Evolutionary conservation across 2,329 filamentous ascomycete species (phyloP).

Genomic region (Chalaropsis thielavioides): DNA sequence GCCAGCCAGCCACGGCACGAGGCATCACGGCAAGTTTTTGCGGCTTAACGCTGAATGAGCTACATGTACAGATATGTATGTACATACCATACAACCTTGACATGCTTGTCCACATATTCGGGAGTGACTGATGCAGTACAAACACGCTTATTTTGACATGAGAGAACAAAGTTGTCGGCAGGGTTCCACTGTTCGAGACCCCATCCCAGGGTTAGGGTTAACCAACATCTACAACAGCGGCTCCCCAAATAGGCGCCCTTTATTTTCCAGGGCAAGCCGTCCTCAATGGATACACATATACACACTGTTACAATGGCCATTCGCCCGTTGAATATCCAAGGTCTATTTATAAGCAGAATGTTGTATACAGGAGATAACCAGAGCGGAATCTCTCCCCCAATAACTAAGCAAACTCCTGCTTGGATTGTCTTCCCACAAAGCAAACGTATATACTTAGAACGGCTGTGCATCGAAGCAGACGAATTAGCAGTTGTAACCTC

Average conservation of each 20-base stretch:
- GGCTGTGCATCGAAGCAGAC: background rate
- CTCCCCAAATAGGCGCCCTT: too few species aligned
- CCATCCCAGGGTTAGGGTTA: background rate
- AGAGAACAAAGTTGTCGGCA: too few species aligned
- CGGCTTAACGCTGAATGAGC: background rate
- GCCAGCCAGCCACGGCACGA: background rate
- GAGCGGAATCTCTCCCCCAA: background rate
- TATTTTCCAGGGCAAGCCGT: background rate
- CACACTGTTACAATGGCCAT: background rate
- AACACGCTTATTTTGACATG: background rate
- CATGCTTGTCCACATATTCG: background rate
- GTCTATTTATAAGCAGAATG: slow-evolving; percentile 11
- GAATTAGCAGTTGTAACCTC: background rate
- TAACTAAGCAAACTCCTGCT: slow-evolving; percentile 1
- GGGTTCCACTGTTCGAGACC: too few species aligned
- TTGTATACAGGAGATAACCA: slow-evolving; percentile 12
- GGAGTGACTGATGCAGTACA: background rate
- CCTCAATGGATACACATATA: background rate
- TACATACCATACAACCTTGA: background rate
- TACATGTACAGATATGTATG: background rate
- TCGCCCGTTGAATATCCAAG: background rate
- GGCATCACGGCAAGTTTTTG: background rate
- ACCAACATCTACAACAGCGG: too few species aligned
- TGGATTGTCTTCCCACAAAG: background rate
- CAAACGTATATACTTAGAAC: slow-evolving; percentile 20